Conservation (phyloP, 2,329 filamentous ascomycete species). For the Onygenales sp. region DNA sequence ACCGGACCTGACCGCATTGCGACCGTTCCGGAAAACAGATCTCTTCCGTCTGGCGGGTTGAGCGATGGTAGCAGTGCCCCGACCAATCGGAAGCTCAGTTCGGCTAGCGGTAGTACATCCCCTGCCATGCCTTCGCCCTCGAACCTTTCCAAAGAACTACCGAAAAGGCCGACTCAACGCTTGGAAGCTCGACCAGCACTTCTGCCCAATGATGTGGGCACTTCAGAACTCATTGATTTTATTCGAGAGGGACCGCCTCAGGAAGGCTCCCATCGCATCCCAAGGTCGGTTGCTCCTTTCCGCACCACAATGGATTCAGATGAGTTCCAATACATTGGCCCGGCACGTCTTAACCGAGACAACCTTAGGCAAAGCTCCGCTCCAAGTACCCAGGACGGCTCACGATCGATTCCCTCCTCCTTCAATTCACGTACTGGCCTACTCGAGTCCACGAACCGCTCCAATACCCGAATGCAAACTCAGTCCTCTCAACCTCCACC, state of each 20-base stretch:
- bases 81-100: background rate
- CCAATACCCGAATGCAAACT: slow-evolving; percentile 17
- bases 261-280: slow-evolving; percentile 59
- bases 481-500: slow-evolving; percentile 10
- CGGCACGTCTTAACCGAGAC: slow-evolving; percentile 18
- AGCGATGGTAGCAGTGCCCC: background rate
- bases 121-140: background rate
- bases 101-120: background rate
- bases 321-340: slow-evolving; percentile 42
- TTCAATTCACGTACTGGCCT: slow-evolving; percentile 69
- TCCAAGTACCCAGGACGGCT: slow-evolving; percentile 42
- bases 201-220: slow-evolving; percentile 54
- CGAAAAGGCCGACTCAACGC: slow-evolving; percentile 27
- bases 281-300: slow-evolving; percentile 76
- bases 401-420: slow-evolving; percentile 51
- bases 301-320: slow-evolving; percentile 79
- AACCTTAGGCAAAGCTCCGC: slow-evolving; percentile 28
- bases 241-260: slow-evolving; percentile 76
- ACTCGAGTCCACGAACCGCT: slow-evolving; percentile 33
- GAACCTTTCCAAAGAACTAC: background rate
- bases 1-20: slow-evolving; percentile 53
- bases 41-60: background rate
- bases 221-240: slow-evolving; percentile 87
- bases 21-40: background rate
- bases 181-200: slow-evolving; percentile 64